Percentiles rank a stretch among this genome's conserved stretches.
Conservation (phyloP, 2,329 filamentous ascomycete species). For the Neopestalotiopsis sp. region DNA sequence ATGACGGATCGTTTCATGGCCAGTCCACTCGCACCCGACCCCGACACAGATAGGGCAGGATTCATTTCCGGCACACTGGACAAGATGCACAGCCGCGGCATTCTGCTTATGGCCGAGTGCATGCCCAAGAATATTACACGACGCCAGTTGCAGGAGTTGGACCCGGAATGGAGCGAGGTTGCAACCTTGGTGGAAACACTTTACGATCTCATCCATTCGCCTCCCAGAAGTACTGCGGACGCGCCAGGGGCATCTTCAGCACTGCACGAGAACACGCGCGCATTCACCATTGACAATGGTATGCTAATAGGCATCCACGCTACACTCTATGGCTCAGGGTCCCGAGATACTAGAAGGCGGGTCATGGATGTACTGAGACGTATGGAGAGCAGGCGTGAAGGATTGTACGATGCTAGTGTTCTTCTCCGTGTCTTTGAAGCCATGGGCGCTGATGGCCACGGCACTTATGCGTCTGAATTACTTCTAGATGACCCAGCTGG, state of each 20-base stretch:
- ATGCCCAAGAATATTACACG: conserved; percentile 18
- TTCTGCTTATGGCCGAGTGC: neutral
- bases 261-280: neutral
- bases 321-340: neutral
- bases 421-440: conserved; percentile 14
- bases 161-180: neutral
- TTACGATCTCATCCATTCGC: neutral
- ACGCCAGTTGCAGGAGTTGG: neutral
- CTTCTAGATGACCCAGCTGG: conserved; percentile 16
- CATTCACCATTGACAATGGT: conserved; percentile 18
- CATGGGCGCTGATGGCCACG: conserved; percentile 9
- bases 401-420: conserved; percentile 14
- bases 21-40: neutral
- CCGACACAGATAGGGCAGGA: neutral
- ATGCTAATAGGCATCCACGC: conserved; percentile 14
- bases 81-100: conserved; percentile 8
- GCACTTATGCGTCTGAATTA: conserved; percentile 3
- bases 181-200: neutral
- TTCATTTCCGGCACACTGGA: conserved; percentile 12
- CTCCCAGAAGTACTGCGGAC: too few relatives aligned
- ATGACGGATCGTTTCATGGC: conserved; percentile 6
- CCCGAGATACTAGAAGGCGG: conserved; percentile 8
- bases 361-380: conserved; percentile 14
- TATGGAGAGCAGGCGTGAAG: conserved; percentile 14
- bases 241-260: neutral